Base-by-base conservation (phyloP, 345 rosid species). In the Euphorbia tirucalli region DNA sequence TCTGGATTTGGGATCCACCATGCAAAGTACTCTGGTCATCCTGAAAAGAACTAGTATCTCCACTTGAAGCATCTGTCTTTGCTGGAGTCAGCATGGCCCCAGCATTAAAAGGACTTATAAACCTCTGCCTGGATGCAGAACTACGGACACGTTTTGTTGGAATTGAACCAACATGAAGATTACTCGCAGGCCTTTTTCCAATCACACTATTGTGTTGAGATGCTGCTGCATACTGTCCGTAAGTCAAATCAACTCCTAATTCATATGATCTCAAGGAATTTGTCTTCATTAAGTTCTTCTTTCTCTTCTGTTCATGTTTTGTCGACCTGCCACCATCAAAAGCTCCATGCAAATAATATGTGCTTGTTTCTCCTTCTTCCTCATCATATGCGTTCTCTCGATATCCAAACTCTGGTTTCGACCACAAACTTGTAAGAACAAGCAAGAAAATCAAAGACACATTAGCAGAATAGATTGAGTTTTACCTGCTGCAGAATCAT, bases 51-150 rank as follows among this genome's bases (percentile, higher is more conserved):
- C 75, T 88, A 65, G 98, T 91, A 75, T 96, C 99, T 72, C 92
- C 99, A 82, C 99, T 96, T 69, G 99, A 96, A 39, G 91, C 96
- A 83, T 91, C 97, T 27, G 97, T 87, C 81, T 83, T 93, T 7
- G 77, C 67, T 9, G 91, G 84, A 66, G 79, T 80, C 76, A 62
- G 90, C 65, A 85, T 66, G 58, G 79, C 79, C 76, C 86, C 90
- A 83, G 82, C 75, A 79, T 82, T 74, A 71, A 86, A 86, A 66
- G 95, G 93, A 84, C 85, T 82, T 62, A 74, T 66, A 75, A 87
- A 78, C 85, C 97, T 88, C 77, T 84, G 96, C 84, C 98, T 90
- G 48, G 89, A 81, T 37, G 96, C 91, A 50, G 95, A 90, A 83
- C 94, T 89, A 60, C 99, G 97, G 77, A 87, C 75, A 44, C 99